Conservation (phyloP, 2,329 filamentous ascomycete genomes). For the Venturia nashicola region DNA sequence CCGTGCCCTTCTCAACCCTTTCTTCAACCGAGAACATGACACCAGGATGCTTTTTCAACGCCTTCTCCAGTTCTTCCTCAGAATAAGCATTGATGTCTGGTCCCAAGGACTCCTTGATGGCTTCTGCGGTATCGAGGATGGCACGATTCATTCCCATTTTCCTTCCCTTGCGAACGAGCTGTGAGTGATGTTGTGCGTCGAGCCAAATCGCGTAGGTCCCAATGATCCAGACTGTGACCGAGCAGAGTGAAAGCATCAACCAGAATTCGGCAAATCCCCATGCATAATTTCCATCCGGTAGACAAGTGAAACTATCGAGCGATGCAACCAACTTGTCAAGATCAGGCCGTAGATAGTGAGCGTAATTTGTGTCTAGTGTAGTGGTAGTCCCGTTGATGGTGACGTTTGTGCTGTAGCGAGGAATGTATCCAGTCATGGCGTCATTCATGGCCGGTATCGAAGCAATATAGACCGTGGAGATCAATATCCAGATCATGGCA, state of each 20-base stretch:
- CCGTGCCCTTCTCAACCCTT: neutral
- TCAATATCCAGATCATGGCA: conserved; percentile 7
- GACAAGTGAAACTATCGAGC: no score
- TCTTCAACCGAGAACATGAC: neutral
- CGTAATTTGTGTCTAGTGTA: no score
- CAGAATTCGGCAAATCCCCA: conserved; percentile 7
- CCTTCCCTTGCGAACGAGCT: conserved; percentile 6
- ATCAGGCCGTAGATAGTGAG: no score
- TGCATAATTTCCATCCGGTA: neutral
- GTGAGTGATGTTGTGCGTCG: conserved; percentile 8
- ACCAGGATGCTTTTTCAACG: neutral
- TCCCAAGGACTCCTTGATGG: conserved; percentile 6
- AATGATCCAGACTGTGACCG: conserved; percentile 2
- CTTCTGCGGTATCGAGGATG: conserved; percentile 8
- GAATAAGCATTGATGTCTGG: conserved; percentile 6
- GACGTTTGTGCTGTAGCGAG: neutral
- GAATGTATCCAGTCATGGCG: conserved; percentile 9
- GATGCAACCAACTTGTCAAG: no score
- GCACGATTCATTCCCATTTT: conserved; percentile 9
- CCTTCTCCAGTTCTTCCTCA: conserved; percentile 6
- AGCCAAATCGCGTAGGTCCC: conserved; percentile 9
- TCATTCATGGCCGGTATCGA: conserved; percentile 7
- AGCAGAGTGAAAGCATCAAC: conserved; percentile 2
- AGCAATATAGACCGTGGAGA: conserved; percentile 9
- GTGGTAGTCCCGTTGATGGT: neutral